A percentile compares a stretch with the other conserved stretches of the same genome.
Evolutionary conservation across 495 filamentous ascomycete species (phyloP).

Genomic region (Penicillium salamii): DNA sequence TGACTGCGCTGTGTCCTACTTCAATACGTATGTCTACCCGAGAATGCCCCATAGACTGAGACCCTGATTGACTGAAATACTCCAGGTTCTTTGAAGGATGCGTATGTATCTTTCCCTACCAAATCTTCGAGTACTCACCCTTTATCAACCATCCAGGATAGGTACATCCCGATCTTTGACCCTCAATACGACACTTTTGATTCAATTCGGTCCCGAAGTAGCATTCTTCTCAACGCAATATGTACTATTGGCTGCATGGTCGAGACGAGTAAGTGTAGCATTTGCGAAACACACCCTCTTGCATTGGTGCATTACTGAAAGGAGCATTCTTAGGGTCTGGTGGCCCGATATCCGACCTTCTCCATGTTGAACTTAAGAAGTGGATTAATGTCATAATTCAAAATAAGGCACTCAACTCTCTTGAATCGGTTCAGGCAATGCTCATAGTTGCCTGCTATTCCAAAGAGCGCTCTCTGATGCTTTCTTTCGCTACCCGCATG

Average conservation of each 20-base stretch:
- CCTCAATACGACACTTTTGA: conserved; percentile 40
- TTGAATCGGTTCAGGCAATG: conserved; percentile 50
- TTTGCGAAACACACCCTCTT: too few species aligned
- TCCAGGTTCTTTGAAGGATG: conserved; percentile 46
- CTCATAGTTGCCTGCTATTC: conserved; percentile 49
- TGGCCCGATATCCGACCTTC: conserved; percentile 33
- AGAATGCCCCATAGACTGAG: too few species aligned
- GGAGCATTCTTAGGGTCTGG: conserved; percentile 20
- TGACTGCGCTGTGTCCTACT: conserved; percentile 32
- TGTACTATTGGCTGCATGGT: conserved; percentile 48
- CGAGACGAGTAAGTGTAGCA: conserved; percentile 24
- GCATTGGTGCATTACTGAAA: neutral
- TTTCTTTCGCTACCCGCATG: conserved; percentile 47
- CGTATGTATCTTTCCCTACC: conserved; percentile 15
- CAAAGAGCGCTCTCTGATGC: conserved; percentile 42
- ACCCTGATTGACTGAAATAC: neutral
- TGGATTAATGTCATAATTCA: conserved; percentile 46
- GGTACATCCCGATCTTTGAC: conserved; percentile 48
- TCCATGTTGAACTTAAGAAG: conserved; percentile 42
- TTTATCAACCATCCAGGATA: conserved; percentile 24
- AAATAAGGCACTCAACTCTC: conserved; percentile 29
- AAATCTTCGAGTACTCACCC: neutral
- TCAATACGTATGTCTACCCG: conserved; percentile 28
- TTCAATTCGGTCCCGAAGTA: conserved; percentile 37
- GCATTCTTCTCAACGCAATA: conserved; percentile 47